Base-by-base conservation (phyloP, 306 rosid species). In the Chamaecrista fasciculata region DNA sequence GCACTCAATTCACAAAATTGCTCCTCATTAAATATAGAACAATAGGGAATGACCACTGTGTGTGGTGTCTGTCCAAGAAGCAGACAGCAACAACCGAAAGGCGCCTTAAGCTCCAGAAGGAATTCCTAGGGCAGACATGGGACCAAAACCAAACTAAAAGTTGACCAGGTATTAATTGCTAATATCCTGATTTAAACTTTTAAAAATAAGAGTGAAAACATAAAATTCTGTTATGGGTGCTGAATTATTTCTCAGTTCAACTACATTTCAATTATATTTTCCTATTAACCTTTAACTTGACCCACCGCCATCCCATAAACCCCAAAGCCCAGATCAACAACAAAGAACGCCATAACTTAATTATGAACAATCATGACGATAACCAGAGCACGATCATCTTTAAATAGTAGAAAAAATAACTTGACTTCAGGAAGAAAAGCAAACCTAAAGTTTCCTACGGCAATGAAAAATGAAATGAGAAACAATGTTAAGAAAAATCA, bases 401-500 rank as follows among this genome's bases (percentile, higher is more conserved):
- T 46, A 63, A 70, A 43, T 2, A 70, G 18, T 24, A 33, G 66
- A 57, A n/a, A 72, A 37, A 31, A 51, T 23, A 53, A 48, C 2
- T 25, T 18, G 49, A 50, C 11, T 31, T 59, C 14, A 12, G 18
- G 16, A 18, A 36, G 34, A 9, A 16, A 40, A 72, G 66, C 39
- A 20, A 58, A n/a, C 40, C 26, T 2, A 16, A 44, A 63, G 49
- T 8, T 15, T 24, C 44, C 44, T 9, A 16, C 16, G 26, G 34
- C 42, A 25, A 48, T 25, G 25, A 33, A 34, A 40, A 34, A 3
- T 36, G 23, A 15, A 20, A 36, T 20, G 37, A 69, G 63, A 36
- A 66, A 40, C 2, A 40, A 21, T 56, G 71, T 24, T 53, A 26
- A 31, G 33, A 59, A 69, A 69, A 71, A 46, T 78, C 71, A 90